Conservation (phyloP, 73 alveolate genomes). For the Paramecium pentaurelia region DNA sequence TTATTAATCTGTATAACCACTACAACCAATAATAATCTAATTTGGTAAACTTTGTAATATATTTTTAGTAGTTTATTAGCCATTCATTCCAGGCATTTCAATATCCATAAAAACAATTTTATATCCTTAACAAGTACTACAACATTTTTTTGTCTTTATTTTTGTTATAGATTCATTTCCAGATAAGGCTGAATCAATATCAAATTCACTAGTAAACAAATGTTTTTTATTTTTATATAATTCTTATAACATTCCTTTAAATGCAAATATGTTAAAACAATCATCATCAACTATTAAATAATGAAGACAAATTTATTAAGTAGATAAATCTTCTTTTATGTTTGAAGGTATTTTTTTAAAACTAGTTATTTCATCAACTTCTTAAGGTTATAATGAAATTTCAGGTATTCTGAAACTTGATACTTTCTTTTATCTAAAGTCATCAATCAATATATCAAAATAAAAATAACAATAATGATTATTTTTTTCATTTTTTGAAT, state of each 20-base stretch:
- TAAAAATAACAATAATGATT: neutral
- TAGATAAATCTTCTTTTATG: neutral
- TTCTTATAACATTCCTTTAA: neutral
- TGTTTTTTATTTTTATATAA: neutral
- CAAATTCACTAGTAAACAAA: neutral
- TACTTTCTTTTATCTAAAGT: neutral
- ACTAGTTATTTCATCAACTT: neutral
- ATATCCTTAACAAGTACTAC: constrained; percentile 1
- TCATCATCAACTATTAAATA: constrained; percentile 32
- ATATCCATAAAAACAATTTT: constrained; percentile 38
- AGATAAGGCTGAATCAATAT: constrained; percentile 4
- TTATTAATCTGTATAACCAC: neutral
- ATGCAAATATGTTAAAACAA: neutral
- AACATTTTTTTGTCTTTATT: neutral
- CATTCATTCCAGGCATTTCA: constrained; percentile 33
- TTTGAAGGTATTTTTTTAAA: neutral
- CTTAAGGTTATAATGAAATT: neutral
- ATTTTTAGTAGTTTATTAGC: neutral
- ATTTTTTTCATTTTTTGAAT: neutral
- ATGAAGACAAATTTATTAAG: neutral
- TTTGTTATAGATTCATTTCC: neutral
- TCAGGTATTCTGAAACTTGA: neutral
- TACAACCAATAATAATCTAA: neutral
- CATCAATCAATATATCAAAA: neutral
- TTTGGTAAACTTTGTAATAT: neutral